phyloP scores from a whole-genome alignment of 441 rosid species.

The Theobroma grandiflorum region DNA sequence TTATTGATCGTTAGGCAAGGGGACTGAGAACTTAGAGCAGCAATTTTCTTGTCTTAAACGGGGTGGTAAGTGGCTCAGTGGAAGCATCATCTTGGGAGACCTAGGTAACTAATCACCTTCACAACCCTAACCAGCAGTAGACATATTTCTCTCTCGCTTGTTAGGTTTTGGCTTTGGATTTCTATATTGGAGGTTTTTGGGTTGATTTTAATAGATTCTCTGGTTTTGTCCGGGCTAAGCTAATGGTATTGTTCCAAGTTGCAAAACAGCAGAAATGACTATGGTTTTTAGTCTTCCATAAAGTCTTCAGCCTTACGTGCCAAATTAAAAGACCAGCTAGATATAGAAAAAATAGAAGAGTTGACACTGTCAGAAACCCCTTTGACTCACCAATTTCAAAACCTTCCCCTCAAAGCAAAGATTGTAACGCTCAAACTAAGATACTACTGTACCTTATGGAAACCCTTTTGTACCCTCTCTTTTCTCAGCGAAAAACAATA shows the following conservation, averaged over 20 bases:
- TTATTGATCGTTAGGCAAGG: not conserved
- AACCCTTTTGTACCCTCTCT: not conserved
- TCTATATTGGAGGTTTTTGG: conserved; percentile 20
- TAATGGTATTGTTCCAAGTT: conserved; percentile 29
- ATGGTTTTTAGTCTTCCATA: conserved; percentile 8
- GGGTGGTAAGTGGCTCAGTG: not conserved
- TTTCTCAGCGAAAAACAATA: conserved; percentile 17
- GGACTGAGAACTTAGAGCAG: not conserved
- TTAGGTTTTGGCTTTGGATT: conserved; percentile 19
- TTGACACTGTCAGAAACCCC: conserved; percentile 36
- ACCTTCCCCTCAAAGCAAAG: not conserved
- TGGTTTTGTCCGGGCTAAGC: conserved; percentile 27
- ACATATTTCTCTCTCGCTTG: not conserved
- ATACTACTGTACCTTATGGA: not conserved
- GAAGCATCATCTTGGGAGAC: conserved; percentile 1
- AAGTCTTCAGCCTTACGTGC: conserved; percentile 33
- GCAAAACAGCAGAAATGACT: conserved; percentile 34
- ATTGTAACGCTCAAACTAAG: conserved; percentile 36
- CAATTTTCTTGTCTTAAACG: conserved; percentile 13
- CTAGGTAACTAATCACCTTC: not conserved
- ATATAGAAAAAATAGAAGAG: conserved; percentile 20
- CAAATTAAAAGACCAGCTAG: conserved; percentile 14
- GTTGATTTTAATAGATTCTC: conserved; percentile 30
- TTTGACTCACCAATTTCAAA: conserved; percentile 29
- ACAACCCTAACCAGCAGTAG: conserved; percentile 2